A percentile compares a stretch with the other conserved stretches of the same genome.
Conservation (phyloP, 805 yeast species). For the Metschnikowia lochheadii region DNA sequence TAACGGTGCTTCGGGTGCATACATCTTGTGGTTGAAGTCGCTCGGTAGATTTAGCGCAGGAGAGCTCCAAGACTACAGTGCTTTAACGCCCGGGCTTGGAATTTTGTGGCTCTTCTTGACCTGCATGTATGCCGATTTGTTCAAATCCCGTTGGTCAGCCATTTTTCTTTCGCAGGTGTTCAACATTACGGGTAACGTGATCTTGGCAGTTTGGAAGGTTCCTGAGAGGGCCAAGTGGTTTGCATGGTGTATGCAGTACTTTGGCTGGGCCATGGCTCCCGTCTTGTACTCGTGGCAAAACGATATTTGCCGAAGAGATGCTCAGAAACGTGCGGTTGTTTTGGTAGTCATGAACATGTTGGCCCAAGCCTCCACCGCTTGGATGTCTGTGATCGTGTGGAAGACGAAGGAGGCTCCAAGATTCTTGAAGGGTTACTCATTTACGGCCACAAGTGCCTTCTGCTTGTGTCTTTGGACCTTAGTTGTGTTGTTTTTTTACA, state of each 20-base stretch:
- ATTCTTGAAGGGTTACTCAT: constrained; percentile 50
- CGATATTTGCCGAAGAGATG: constrained; percentile 56
- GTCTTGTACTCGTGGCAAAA: constrained; percentile 55
- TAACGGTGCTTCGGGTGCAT: constrained; percentile 53
- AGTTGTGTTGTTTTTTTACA: constrained; percentile 47
- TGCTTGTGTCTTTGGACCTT: constrained; percentile 47
- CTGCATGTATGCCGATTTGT: constrained; percentile 36
- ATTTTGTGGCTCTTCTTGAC: constrained; percentile 36
- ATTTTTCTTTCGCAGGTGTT: constrained; percentile 49
- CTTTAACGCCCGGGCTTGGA: constrained; percentile 45
- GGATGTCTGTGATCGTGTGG: constrained; percentile 47
- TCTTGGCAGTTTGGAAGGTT: constrained; percentile 58
- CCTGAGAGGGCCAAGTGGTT: constrained; percentile 59
- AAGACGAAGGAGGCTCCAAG: constrained; percentile 58
- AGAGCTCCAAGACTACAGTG: constrained; percentile 38
- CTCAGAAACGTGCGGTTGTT: constrained; percentile 51
- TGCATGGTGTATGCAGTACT: constrained; percentile 56
- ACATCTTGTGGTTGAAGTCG: constrained; percentile 52
- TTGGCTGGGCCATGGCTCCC: constrained; percentile 62
- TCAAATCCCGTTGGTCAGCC: constrained; percentile 46
- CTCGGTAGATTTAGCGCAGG: constrained; percentile 24
- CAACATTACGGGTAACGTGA: constrained; percentile 50
- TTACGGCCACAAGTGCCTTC: constrained; percentile 45
- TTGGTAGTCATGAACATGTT: constrained; percentile 54
- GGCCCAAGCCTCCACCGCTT: constrained; percentile 53